Conservation (phyloP, 78 protist genomes). For the Dictyostelium firmibasis region DNA sequence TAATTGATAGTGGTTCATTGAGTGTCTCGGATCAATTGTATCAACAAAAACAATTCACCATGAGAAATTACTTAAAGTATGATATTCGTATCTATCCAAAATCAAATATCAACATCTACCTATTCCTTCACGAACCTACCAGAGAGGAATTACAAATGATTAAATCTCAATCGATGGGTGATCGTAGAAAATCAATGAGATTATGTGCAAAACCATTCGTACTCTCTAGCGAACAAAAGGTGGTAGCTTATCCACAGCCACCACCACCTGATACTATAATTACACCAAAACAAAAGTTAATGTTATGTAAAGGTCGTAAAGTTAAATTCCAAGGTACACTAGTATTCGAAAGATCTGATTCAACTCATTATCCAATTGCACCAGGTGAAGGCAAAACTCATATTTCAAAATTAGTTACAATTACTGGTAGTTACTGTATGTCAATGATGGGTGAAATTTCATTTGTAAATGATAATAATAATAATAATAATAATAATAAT, state of each 20-base stretch:
- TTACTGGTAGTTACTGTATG: slow-evolving; percentile 63
- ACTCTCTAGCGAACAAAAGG: slow-evolving; percentile 33
- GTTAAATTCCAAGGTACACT: slow-evolving; percentile 72
- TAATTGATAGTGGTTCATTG: neutral
- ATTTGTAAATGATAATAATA: neutral
- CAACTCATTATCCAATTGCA: slow-evolving; percentile 75
- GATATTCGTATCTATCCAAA: slow-evolving; percentile 79
- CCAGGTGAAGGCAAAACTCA: slow-evolving; percentile 78
- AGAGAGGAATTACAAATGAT: slow-evolving; percentile 14
- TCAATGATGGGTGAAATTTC: slow-evolving; percentile 32
- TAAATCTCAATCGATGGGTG: neutral
- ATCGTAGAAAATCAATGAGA: slow-evolving; percentile 45
- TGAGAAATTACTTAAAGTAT: slow-evolving; percentile 38
- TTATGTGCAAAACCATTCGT: slow-evolving; percentile 75
- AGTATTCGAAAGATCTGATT: slow-evolving; percentile 54
- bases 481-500: neutral
- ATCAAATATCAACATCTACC: slow-evolving; percentile 37
- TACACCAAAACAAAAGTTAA: slow-evolving; percentile 31
- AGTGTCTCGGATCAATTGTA: neutral
- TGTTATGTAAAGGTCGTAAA: slow-evolving; percentile 50
- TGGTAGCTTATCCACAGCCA: slow-evolving; percentile 68
- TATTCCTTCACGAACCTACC: slow-evolving; percentile 51
- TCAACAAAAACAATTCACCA: slow-evolving; percentile 47
- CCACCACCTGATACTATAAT: slow-evolving; percentile 40
- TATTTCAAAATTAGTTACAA: slow-evolving; percentile 50